These are phyloP conservation scores for Ganoderma resinaceum DNA, from an alignment of 1,284 basidiomycete genomes.

Conservation along the genomic window DNA sequence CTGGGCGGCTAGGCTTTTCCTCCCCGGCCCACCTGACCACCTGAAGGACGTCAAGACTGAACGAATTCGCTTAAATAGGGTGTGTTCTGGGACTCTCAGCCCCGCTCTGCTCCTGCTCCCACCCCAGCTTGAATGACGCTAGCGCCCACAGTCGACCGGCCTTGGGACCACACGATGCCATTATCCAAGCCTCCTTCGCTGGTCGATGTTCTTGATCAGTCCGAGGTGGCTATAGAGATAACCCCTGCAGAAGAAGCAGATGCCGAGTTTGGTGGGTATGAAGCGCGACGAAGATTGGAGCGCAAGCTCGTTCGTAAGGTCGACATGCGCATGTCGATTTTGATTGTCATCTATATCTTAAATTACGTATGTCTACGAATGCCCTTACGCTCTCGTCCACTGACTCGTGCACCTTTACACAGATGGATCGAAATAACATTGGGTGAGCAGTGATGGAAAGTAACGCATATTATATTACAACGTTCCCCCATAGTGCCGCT, in stretches of 20 bases:
- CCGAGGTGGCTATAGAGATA: constrained; percentile 14
- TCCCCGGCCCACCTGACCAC: neutral
- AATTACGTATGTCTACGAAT: constrained; percentile 56
- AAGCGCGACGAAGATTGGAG: constrained; percentile 53
- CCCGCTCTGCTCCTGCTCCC: neutral
- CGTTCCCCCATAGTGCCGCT: constrained; percentile 55
- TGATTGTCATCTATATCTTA: constrained; percentile 71
- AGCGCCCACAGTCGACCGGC: too few relatives aligned
- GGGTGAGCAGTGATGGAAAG: constrained; percentile 45
- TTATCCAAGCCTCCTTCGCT: constrained; percentile 21
- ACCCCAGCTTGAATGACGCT: neutral
- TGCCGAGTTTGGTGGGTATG: constrained; percentile 50
- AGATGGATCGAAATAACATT: constrained; percentile 75
- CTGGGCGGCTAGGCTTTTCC: neutral
- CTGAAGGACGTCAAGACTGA: neutral
- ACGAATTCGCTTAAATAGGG: neutral
- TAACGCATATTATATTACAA: neutral
- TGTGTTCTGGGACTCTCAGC: neutral
- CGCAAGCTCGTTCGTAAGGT: constrained; percentile 62
- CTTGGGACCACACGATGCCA: constrained; percentile 6
- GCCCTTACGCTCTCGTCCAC: too few relatives aligned
- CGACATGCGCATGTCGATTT: constrained; percentile 67
- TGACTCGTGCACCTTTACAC: neutral
- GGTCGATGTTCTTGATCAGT: constrained; percentile 16
- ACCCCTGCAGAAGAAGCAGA: constrained; percentile 30